Evolutionary conservation across 345 rosid genomes (phyloP).

Genomic region (Citropsis articulata): DNA sequence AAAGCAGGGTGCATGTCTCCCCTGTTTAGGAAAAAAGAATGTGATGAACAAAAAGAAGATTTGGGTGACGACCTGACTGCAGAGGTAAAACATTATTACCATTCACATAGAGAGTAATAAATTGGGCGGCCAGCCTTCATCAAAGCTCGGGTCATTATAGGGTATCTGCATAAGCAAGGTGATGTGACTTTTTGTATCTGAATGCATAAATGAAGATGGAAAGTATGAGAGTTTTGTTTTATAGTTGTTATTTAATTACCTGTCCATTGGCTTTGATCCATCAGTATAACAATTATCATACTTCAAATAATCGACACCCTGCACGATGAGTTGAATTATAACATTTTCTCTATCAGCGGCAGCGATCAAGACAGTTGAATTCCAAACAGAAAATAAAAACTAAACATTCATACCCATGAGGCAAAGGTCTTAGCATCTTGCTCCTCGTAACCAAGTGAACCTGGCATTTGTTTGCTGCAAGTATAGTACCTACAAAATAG

Average conservation of each 20-base stretch:
- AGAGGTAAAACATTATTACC: slow-evolving; percentile 31
- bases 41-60: background rate
- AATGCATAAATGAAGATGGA: background rate
- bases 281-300: slow-evolving; percentile 76
- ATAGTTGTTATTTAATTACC: slow-evolving; percentile 31
- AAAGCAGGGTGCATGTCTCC: slow-evolving; percentile 92
- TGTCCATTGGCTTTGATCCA: slow-evolving; percentile 58
- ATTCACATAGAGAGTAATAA: slow-evolving; percentile 87
- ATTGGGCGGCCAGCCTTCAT: slow-evolving; percentile 72
- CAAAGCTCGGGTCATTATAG: slow-evolving; percentile 78
- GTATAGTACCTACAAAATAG: slow-evolving; percentile 54
- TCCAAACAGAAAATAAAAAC: background rate
- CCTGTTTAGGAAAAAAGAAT: slow-evolving; percentile 28
- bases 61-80: too few species aligned
- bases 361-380: background rate
- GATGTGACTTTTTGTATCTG: background rate
- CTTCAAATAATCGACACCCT: slow-evolving; percentile 93
- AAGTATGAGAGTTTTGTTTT: too few species aligned
- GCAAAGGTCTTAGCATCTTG: slow-evolving; percentile 92
- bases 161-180: slow-evolving; percentile 57
- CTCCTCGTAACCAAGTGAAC: slow-evolving; percentile 86
- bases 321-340: slow-evolving; percentile 6
- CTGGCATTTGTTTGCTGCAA: slow-evolving; percentile 89
- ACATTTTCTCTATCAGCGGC: background rate
- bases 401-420: slow-evolving; percentile 53